phyloP scores from a whole-genome alignment of 2,329 filamentous ascomycete genomes.

The Dactylonectria estremocensis region DNA sequence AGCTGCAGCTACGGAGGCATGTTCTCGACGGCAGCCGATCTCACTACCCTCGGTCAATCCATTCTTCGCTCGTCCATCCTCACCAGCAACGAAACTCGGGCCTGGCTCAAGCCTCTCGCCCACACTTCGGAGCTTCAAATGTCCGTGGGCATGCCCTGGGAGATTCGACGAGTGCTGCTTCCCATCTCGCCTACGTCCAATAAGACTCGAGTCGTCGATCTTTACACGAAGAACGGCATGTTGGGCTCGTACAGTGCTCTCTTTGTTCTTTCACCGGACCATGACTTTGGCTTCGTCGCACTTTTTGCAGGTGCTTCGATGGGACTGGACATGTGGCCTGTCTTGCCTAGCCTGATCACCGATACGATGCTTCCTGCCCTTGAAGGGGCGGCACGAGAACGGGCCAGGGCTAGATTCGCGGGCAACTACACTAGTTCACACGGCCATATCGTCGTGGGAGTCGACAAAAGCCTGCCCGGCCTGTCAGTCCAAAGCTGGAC shows the following conservation, averaged over 20 bases:
- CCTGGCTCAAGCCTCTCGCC: conserved; percentile 60
- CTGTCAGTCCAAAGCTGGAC: conserved; percentile 12
- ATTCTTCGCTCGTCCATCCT: conserved; percentile 18
- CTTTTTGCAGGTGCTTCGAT: conserved; percentile 32
- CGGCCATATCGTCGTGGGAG: background rate
- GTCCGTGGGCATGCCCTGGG: conserved; percentile 62
- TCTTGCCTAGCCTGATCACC: background rate
- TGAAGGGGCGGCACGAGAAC: background rate
- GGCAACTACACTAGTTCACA: background rate
- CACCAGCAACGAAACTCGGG: background rate
- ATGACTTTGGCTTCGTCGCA: conserved; percentile 49
- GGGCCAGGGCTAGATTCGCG: background rate
- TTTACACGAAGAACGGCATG: conserved; percentile 62
- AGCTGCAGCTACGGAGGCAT: conserved; percentile 11
- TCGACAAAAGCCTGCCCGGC: conserved; percentile 6
- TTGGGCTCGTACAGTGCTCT: conserved; percentile 56
- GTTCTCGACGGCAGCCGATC: conserved; percentile 15
- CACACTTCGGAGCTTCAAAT: conserved; percentile 53
- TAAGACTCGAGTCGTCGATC: conserved; percentile 56
- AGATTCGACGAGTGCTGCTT: conserved; percentile 55
- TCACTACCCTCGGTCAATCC: conserved; percentile 9
- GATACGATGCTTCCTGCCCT: background rate
- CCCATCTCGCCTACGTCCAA: conserved; percentile 38
- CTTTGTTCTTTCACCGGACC: conserved; percentile 60
- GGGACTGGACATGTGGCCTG: background rate